Base-by-base conservation (phyloP, 805 yeast species). In the Pichia rugopelliculosa region DNA sequence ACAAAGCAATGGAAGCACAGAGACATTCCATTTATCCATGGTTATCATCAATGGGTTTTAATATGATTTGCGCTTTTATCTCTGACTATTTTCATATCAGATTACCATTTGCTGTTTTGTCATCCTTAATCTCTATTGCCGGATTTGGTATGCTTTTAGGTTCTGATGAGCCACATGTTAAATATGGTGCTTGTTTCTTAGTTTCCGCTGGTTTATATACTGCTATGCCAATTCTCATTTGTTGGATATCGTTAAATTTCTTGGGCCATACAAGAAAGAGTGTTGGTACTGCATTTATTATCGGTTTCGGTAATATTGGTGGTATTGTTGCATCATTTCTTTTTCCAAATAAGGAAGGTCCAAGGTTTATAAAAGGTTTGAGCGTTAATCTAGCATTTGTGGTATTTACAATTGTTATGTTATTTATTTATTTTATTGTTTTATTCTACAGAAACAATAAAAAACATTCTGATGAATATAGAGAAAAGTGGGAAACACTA, bases 21-120 rank as follows among this genome's bases (percentile, higher is more conserved):
- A 76, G 83, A 47, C 82, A 82, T 66, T 84, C 95, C 0, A 86
- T 88, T 42, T 89, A 87, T 55, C 95, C 96, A 20, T 88, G 95
- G 90, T 71, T 86, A 38, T 68, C 74, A 25, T 86, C 95, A 0
- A 84, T 87, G 59, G 88, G 83, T 6, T 68, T 76, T 30, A 76
- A 82, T 39, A 80, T 82, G 66, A 56, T 77, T 4, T 53, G 75
- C n/a, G 91, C 95, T 0, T 67, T 71, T 49, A 52, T 72, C 48
- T 82, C 93, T 0, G 96, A 87, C 61, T 64, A 59, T 41, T 45
- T 67, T 21, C 69, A 74, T 51, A 58, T 60, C 34, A 72, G 88
- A 66, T 60, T 74, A 21, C 71, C 73, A 42, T 70, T 67, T 52
- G 71, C 70, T 13, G 18, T 70, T 11, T 42, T 59, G 12, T 60